Evolutionary conservation across 2,329 filamentous ascomycete genomes (phyloP).

Genomic region (Leptographium lundbergii): DNA sequence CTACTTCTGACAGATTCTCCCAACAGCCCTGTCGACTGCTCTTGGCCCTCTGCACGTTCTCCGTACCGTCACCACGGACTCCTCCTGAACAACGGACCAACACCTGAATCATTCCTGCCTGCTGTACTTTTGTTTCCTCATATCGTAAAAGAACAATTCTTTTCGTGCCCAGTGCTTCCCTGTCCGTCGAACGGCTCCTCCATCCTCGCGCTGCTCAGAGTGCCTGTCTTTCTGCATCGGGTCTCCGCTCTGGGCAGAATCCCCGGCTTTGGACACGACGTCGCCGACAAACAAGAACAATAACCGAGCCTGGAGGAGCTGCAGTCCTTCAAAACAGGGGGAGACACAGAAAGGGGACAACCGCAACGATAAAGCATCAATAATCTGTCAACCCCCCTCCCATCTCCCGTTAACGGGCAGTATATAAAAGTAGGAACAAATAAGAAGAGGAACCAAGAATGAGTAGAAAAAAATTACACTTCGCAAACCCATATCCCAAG

Average conservation of each 20-base stretch:
- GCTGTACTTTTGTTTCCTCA: neutral
- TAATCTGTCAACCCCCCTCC: neutral
- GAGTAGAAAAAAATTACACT: neutral
- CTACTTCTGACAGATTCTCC: too few species aligned
- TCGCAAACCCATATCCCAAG: slow-evolving; percentile 1
- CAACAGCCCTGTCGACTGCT: too few species aligned
- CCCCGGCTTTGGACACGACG: neutral
- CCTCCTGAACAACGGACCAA: too few species aligned
- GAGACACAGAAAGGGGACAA: too few species aligned
- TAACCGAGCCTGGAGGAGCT: neutral
- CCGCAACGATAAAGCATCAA: too few species aligned
- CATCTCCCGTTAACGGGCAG: neutral
- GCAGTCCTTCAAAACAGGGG: too few species aligned
- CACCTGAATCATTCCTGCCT: too few species aligned
- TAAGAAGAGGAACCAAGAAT: neutral
- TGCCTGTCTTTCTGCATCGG: neutral
- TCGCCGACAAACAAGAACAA: neutral
- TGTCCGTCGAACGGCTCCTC: neutral
- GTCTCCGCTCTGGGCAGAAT: neutral
- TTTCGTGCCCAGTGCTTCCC: neutral
- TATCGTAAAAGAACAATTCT: neutral
- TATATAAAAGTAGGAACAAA: neutral
- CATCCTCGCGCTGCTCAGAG: too few species aligned
- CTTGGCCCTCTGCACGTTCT: too few species aligned
- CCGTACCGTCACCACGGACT: too few species aligned